Evolutionary conservation across 352 stramenopile genomes (phyloP).

Genomic region (Globisporangium megalacanthum): DNA sequence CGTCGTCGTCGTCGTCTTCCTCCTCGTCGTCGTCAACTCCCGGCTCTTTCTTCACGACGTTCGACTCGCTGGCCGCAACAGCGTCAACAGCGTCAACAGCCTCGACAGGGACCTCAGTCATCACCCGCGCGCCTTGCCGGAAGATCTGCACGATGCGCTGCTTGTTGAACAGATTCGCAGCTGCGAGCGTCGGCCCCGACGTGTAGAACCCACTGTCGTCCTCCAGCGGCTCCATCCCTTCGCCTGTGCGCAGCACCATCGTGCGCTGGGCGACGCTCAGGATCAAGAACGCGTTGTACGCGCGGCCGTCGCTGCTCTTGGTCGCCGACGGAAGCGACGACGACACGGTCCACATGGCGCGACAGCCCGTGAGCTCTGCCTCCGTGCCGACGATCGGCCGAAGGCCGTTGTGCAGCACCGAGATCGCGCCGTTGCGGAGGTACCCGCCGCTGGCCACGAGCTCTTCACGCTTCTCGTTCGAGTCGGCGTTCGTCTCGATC

Average conservation of each 20-base stretch:
- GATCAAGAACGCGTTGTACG: conserved; percentile 79
- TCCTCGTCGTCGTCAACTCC: conserved; percentile 20
- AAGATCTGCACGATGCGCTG: conserved; percentile 86
- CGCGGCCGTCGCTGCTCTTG: conserved; percentile 42
- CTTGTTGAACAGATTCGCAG: conserved; percentile 75
- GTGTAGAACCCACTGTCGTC: conserved; percentile 84
- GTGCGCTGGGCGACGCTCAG: conserved; percentile 75
- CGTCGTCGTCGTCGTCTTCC: conserved; percentile 48
- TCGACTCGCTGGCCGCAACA: neutral
- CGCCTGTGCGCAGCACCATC: conserved; percentile 80
- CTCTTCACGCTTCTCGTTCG: conserved; percentile 71
- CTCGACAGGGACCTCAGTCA: conserved; percentile 61
- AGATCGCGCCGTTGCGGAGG: conserved; percentile 55
- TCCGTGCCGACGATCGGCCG: conserved; percentile 82
- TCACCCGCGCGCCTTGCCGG: conserved; percentile 75
- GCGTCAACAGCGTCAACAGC: neutral
- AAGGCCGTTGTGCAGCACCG: conserved; percentile 73
- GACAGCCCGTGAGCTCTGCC: conserved; percentile 72
- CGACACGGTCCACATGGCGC: conserved; percentile 83
- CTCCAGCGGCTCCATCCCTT: conserved; percentile 81
- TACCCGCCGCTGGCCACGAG: conserved; percentile 74
- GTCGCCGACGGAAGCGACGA: conserved; percentile 43
- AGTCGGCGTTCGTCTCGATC: conserved; percentile 67
- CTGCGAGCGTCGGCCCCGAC: conserved; percentile 67
- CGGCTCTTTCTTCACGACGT: conserved; percentile 21